Evolutionary conservation across 2,329 filamentous ascomycete species (phyloP), one percentile per base, ranked within the genome.

Genomic region (Pyrenophora graminea): DNA sequence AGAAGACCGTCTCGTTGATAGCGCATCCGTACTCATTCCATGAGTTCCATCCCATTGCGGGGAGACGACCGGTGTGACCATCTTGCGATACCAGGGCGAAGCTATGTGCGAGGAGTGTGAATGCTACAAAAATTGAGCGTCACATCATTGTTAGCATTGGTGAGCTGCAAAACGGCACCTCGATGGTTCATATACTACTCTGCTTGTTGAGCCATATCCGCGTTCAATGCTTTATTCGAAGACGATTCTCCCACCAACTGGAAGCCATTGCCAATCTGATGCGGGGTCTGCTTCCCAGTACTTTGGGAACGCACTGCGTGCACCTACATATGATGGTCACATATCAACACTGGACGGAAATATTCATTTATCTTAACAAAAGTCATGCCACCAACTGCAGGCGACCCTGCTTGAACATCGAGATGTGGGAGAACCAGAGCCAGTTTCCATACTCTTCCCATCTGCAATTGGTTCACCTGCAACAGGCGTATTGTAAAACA

Each of bases 11-110:
- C 32, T 59, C 59, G 39, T 57, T 60, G 17, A 62, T 62, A 19
- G 45, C 61, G 53, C 64, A 68, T 34, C 55, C 53, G 7, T 59
- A 61, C 27, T 58, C 56, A 23, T 61, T 61, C 61, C 61, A 64
- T 13, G 58, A 62, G 36, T 55, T 65, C 62, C 62, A 65, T 12
- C 62, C 60, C 51, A 64, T 54, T 9, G 60, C 58, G 31, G 62
- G 60, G 10, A 57, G 48, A n/a, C 50, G 51, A 18, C 59, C 59
- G 10, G 56, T 58, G 2, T 36, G 23, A 8, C 57, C 59, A 45
- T 62, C 56, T 39, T 32, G 39, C 2, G 55, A 58, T 3, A 57
- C 37, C 23, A 55, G 30, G 7, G 48, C 46, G 18, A 43, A 34
- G 39, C 47, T 21, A 3, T 42, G 12, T 17, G 34, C 17, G 18